Evolutionary conservation across 176 grass and related monocot genomes (phyloP), one percentile per base, ranked within the genome.

Genomic region (Calamus simplicifolius): DNA sequence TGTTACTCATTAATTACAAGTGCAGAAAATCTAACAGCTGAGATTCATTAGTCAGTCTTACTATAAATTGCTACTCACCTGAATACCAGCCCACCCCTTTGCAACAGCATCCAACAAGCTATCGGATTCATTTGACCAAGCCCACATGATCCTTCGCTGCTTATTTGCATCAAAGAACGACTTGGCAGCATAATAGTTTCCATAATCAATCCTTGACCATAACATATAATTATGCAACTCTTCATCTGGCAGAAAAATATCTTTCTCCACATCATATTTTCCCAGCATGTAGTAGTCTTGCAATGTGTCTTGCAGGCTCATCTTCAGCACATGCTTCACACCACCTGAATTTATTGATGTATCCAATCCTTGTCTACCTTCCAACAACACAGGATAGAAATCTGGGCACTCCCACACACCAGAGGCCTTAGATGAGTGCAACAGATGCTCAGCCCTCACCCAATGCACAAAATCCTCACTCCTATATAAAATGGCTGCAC

Each of bases 11-110:
- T 23, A 23, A 0, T 23, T 23, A 23, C 1, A 23, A 23, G 21
- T 23, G 21, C 21, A 23, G 1, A 23, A 23, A 23, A 23, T 23
- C 21, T 23, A 23, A 23, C 21, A 23, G 21, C 21, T 23, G 21
- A 23, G 21, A 23, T 23, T 23, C 21, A 23, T 23, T 23, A 23
- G 21, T n/a, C n/a, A n/a, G n/a, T 23, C 21, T 23, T 23, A 23
- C 21, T 23, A 23, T 23, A 23, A 23, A 23, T 23, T 23, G 21
- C 1, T 23, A 60, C 12, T 38, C 19, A 70, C 81, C 70, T 95
- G 90, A 74, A 89, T 68, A n/a, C 85, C 82, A 21, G 76, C 78
- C 90, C 82, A 95, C 10, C 85, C 82, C 70, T 89, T 95, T 4
- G 13, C 19, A 2, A 54, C 27, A 50, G 85, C 76, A 25, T 64